Evolutionary conservation across 192 early-diverging fungal genomes (phyloP).

Genomic region (Geranomyces michiganensis): DNA sequence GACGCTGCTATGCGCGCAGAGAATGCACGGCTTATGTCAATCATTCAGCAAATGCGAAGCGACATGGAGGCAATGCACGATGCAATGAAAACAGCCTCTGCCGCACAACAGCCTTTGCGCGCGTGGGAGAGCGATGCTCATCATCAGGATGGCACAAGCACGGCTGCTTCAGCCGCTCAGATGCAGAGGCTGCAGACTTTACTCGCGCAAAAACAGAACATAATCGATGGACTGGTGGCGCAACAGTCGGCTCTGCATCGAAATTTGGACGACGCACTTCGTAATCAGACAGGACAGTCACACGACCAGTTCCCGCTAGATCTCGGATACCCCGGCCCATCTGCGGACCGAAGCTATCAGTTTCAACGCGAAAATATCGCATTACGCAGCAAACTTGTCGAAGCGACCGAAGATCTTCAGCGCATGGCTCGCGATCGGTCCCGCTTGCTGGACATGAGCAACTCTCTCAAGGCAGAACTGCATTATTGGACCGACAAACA

Average conservation of each 20-base stretch:
- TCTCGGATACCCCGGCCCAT: background rate
- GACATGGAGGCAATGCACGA: constrained; percentile 46
- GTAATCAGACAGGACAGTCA: background rate
- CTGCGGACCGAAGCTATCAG: background rate
- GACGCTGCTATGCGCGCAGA: background rate
- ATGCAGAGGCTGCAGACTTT: constrained; percentile 20
- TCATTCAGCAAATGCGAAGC: constrained; percentile 45
- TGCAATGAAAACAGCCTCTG: constrained; percentile 1
- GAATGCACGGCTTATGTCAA: constrained; percentile 30
- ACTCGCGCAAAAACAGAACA: constrained; percentile 28
- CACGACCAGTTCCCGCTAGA: background rate
- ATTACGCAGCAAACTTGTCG: constrained; percentile 4
- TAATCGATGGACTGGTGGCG: constrained; percentile 27
- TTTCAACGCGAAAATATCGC: background rate
- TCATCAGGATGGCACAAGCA: background rate
- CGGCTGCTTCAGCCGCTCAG: constrained; percentile 9
- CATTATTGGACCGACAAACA: constrained; percentile 31
- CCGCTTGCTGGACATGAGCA: constrained; percentile 42
- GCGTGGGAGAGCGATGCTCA: background rate
- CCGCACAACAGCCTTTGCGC: background rate
- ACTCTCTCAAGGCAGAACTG: constrained; percentile 38
- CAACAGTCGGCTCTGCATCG: constrained; percentile 28
- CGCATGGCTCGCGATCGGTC: constrained; percentile 15
- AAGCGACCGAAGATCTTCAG: constrained; percentile 20
- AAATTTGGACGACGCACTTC: constrained; percentile 10